Evolutionary conservation across 345 rosid species (phyloP).

Genomic region (Citrus maxima): DNA sequence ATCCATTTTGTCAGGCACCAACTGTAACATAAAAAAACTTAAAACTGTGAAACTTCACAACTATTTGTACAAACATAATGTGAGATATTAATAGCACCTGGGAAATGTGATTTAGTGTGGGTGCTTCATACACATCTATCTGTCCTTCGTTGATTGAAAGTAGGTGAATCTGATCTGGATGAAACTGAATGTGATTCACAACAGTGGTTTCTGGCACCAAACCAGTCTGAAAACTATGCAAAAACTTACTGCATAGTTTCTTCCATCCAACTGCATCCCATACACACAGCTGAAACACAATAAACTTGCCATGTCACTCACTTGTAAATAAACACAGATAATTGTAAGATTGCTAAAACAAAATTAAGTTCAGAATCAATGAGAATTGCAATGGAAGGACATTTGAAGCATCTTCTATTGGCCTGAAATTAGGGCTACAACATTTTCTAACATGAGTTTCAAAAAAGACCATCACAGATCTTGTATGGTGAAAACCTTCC

Average conservation of each 20-base stretch:
- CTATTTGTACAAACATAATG: neutral
- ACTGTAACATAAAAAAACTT: neutral
- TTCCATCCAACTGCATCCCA: slow-evolving; percentile 15
- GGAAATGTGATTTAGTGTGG: neutral
- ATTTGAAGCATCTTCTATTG: neutral
- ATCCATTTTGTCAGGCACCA: neutral
- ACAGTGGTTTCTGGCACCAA: neutral
- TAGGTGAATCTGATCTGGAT: slow-evolving; percentile 11
- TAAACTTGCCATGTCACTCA: neutral
- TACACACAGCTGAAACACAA: slow-evolving; percentile 6
- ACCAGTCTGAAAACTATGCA: slow-evolving; percentile 6
- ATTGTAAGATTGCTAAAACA: neutral
- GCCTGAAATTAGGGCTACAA: neutral
- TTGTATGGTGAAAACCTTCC: neutral
- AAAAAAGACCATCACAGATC: neutral
- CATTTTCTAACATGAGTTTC: neutral
- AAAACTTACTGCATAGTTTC: slow-evolving; percentile 1
- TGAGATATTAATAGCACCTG: slow-evolving; percentile 9
- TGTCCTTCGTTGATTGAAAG: slow-evolving; percentile 8
- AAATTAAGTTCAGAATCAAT: neutral
- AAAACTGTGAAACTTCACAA: neutral
- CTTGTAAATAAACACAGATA: neutral
- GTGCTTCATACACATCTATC: slow-evolving; percentile 12
- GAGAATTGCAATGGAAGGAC: neutral
- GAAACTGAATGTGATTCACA: slow-evolving; percentile 17